Percentiles rank a stretch among this genome's conserved stretches.
Conservation (phyloP, 345 rosid species). For the Durio zibethinus region DNA sequence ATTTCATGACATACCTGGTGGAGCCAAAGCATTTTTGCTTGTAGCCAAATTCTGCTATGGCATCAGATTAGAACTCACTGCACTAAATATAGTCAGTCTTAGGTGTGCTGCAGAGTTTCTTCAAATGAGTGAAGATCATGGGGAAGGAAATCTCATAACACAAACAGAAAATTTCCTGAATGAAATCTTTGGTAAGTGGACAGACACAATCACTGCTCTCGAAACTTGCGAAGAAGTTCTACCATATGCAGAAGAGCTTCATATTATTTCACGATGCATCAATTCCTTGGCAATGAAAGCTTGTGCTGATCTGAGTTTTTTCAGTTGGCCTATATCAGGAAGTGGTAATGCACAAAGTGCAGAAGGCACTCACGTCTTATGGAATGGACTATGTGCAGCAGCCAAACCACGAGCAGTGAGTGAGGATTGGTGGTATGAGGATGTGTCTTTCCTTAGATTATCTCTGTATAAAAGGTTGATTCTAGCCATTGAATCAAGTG, state of each 20-base stretch:
- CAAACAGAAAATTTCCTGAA: slow-evolving; percentile 65
- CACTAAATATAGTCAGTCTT: slow-evolving; percentile 57
- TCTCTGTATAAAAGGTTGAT: slow-evolving; percentile 62
- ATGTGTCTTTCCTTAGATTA: slow-evolving; percentile 57
- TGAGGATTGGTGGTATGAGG: slow-evolving; percentile 90
- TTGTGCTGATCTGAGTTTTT: slow-evolving; percentile 55
- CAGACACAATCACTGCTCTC: slow-evolving; percentile 66
- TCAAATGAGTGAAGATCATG: slow-evolving; percentile 66
- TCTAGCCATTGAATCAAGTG: slow-evolving; percentile 46
- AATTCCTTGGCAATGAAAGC: slow-evolving; percentile 76
- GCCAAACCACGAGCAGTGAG: slow-evolving; percentile 31
- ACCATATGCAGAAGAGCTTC: slow-evolving; percentile 68
- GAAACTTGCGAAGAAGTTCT: slow-evolving; percentile 64
- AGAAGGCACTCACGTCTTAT: slow-evolving; percentile 33
- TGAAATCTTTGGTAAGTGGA: slow-evolving; percentile 60
- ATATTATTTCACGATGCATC: slow-evolving; percentile 67
- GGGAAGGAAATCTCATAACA: slow-evolving; percentile 64
- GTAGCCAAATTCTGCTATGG: slow-evolving; percentile 87
- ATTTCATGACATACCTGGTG: slow-evolving; percentile 79
- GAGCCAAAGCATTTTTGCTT: slow-evolving; percentile 65
- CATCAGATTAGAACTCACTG: slow-evolving; percentile 58
- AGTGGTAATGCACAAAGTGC: slow-evolving; percentile 22
- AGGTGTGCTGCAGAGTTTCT: slow-evolving; percentile 92
- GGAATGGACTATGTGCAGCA: slow-evolving; percentile 69
- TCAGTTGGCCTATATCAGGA: slow-evolving; percentile 62